A percentile compares a stretch with the other conserved stretches of the same genome.
Conservation (phyloP, 805 yeast species). For the Saccharomycopsis sp. region DNA sequence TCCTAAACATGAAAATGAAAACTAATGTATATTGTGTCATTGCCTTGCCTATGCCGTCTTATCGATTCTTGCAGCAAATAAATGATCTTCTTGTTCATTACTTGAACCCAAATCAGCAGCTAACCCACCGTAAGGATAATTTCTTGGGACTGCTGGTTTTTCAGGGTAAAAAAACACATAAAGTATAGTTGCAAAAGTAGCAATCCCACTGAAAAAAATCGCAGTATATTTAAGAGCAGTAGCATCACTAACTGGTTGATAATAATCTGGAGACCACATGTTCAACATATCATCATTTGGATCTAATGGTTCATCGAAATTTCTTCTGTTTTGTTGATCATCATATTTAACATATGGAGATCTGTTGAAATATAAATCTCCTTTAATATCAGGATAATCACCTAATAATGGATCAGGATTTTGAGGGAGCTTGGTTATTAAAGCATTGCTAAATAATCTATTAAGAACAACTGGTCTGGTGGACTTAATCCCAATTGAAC, state of each 20-base stretch:
- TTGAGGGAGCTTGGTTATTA: background rate
- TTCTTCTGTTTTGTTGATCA: slow-evolving; percentile 76
- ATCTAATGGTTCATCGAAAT: slow-evolving; percentile 64
- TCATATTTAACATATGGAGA: slow-evolving; percentile 71
- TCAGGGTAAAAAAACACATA: slow-evolving; percentile 52
- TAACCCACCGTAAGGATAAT: slow-evolving; percentile 69
- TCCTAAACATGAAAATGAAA: background rate
- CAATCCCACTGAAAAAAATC: slow-evolving; percentile 44
- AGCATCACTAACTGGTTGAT: slow-evolving; percentile 49
- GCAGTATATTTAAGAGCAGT: slow-evolving; percentile 54
- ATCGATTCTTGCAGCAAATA: slow-evolving; percentile 38
- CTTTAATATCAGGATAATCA: slow-evolving; percentile 58
- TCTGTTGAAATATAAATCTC: slow-evolving; percentile 53
- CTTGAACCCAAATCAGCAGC: slow-evolving; percentile 67
- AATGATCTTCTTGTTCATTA: slow-evolving; percentile 34
- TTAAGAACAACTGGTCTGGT: background rate
- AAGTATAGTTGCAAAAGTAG: slow-evolving; percentile 35
- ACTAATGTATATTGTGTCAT: too few species aligned
- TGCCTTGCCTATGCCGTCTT: slow-evolving; percentile 23
- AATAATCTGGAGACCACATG: slow-evolving; percentile 82
- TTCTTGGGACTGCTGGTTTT: slow-evolving; percentile 68
- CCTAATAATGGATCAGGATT: slow-evolving; percentile 24
- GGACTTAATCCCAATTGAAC: background rate
- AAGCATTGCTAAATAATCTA: background rate
- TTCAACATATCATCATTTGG: slow-evolving; percentile 68